These are phyloP conservation scores for Chaetomidium leptoderma DNA, from an alignment of 495 filamentous ascomycete genomes.

Conservation along the genomic window DNA sequence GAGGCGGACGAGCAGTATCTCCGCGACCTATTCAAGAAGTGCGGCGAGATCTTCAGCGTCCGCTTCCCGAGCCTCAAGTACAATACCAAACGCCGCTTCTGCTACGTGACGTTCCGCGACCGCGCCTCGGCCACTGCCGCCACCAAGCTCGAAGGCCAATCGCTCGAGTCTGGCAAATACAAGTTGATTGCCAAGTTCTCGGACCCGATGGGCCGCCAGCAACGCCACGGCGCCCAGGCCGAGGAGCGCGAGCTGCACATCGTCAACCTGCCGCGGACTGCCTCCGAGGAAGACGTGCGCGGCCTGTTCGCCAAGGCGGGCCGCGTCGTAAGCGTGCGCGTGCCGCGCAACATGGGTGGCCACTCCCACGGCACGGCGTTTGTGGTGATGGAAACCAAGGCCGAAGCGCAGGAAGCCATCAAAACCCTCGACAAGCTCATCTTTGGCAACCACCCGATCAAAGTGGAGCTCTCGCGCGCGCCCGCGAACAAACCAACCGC, in stretches of 20 bases:
- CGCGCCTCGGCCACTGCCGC: conserved; percentile 60
- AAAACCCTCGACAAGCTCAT: conserved; percentile 65
- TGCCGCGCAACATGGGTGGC: conserved; percentile 60
- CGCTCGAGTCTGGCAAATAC: conserved; percentile 56
- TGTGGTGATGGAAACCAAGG: conserved; percentile 69
- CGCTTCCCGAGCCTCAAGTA: conserved; percentile 88
- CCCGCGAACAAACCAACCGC: conserved; percentile 43
- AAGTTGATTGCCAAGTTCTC: conserved; percentile 77
- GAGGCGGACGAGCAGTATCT: conserved; percentile 78
- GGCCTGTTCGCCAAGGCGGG: conserved; percentile 72
- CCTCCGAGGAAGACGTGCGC: conserved; percentile 62
- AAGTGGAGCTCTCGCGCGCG: conserved; percentile 58
- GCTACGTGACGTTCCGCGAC: conserved; percentile 82
- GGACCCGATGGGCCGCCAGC: conserved; percentile 69
- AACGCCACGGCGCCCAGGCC: conserved; percentile 72
- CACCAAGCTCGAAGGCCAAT: conserved; percentile 63
- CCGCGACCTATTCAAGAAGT: conserved; percentile 68
- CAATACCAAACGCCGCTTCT: conserved; percentile 84
- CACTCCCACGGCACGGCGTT: conserved; percentile 70
- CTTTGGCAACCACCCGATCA: conserved; percentile 63
- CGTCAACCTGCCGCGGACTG: conserved; percentile 62
- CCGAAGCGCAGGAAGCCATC: conserved; percentile 62
- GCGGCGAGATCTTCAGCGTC: conserved; percentile 76
- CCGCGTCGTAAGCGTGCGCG: conserved; percentile 60
- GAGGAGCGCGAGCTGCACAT: conserved; percentile 88